A percentile compares a stretch with the other conserved stretches of the same genome.
These are phyloP conservation scores for Kipferlia bialata DNA, from an alignment of 78 protist genomes.

Conservation along the genomic window DNA sequence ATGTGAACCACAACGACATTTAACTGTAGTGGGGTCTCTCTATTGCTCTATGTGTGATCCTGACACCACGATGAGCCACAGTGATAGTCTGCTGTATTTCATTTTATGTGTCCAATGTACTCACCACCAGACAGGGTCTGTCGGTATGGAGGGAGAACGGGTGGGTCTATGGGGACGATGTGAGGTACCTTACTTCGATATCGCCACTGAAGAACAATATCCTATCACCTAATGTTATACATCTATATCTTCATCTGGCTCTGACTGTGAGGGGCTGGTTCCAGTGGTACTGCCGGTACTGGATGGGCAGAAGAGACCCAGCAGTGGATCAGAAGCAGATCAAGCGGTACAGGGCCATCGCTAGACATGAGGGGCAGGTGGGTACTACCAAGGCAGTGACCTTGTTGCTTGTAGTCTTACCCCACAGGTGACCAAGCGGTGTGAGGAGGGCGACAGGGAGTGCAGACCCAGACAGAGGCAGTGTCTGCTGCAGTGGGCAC, in stretches of 20 bases:
- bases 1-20: too few species aligned
- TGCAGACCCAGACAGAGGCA: not conserved
- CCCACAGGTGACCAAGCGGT: not conserved
- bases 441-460: constrained; percentile 1
- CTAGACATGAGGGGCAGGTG: not conserved
- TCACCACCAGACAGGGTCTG: not conserved
- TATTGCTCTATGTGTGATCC: too few species aligned
- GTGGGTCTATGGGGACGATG: not conserved
- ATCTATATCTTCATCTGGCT: too few species aligned
- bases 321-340: constrained; percentile 1
- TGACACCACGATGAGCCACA: too few species aligned
- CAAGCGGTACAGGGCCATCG: not conserved
- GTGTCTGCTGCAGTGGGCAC: constrained; percentile 8
- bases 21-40: too few species aligned
- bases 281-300: too few species aligned
- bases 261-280: too few species aligned
- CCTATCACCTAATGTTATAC: too few species aligned
- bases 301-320: not conserved
- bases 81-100: too few species aligned
- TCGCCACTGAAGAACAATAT: too few species aligned
- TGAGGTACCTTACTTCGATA: not conserved
- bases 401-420: too few species aligned
- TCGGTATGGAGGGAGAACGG: not conserved
- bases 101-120: not conserved
- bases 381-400: too few species aligned